phyloP scores from a whole-genome alignment of 805 yeast genomes.

The Cyberlindnera subsufficiens region DNA sequence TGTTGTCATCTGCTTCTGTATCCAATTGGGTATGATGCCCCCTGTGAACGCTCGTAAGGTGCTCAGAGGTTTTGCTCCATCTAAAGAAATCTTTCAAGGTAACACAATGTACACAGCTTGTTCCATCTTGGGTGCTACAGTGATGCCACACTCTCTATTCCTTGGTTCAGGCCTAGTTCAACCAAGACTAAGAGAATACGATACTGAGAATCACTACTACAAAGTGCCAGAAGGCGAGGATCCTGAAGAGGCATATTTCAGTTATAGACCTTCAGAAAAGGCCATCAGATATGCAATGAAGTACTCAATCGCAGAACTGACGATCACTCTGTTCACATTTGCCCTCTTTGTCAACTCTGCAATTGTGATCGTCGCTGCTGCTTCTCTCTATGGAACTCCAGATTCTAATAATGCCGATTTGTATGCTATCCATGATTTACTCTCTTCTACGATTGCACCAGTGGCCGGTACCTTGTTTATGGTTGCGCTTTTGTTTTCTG shows the following conservation, averaged over 20 bases:
- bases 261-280: conserved; percentile 62
- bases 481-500: conserved; percentile 77
- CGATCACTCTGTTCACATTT: conserved; percentile 64
- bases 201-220: conserved; percentile 49
- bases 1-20: conserved; percentile 74
- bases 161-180: conserved; percentile 85
- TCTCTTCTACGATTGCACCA: conserved; percentile 56
- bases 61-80: conserved; percentile 66
- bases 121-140: conserved; percentile 88
- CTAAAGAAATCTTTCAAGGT: conserved; percentile 42
- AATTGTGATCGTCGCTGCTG: conserved; percentile 75
- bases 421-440: conserved; percentile 64
- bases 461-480: conserved; percentile 82
- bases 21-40: conserved; percentile 59
- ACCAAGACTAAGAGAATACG: conserved; percentile 74
- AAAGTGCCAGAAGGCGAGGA: conserved; percentile 22
- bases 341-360: conserved; percentile 86
- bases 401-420: conserved; percentile 78
- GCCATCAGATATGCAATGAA: conserved; percentile 70
- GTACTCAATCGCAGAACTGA: conserved; percentile 67
- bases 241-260: conserved; percentile 31
- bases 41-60: conserved; percentile 38
- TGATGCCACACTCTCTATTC: conserved; percentile 87
- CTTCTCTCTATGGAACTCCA: conserved; percentile 63
- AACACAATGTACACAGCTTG: conserved; percentile 68